phyloP scores from a whole-genome alignment of 192 early-diverging fungal genomes.

The Coemansia sp. region DNA sequence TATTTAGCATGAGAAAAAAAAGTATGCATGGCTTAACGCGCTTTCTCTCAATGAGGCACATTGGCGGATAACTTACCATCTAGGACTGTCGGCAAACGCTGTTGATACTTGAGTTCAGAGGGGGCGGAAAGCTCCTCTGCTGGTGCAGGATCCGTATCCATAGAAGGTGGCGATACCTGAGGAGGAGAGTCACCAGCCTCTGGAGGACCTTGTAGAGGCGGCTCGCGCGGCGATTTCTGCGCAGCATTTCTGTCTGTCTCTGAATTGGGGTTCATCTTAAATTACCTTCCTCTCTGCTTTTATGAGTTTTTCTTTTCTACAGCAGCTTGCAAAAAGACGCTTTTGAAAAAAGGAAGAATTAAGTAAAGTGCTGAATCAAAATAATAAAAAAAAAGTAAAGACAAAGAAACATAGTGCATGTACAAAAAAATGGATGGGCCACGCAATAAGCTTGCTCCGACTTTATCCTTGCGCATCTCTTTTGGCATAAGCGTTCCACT shows the following conservation, averaged over 20 bases:
- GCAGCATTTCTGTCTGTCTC: slow-evolving; percentile 18
- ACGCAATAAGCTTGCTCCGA: background rate
- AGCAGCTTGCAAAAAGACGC: background rate
- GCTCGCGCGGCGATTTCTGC: slow-evolving; percentile 10
- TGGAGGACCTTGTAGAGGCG: background rate
- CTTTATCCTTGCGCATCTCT: too few species aligned
- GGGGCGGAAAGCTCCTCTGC: background rate
- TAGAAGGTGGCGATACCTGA: slow-evolving; percentile 9
- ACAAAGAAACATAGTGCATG: background rate
- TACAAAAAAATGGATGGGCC: background rate
- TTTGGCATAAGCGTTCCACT: too few species aligned
- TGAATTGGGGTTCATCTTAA: slow-evolving; percentile 20
- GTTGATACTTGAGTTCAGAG: background rate
- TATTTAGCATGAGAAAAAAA: background rate
- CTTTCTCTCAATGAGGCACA: background rate
- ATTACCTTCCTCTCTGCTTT: background rate
- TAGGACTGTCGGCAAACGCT: background rate
- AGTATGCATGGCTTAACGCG: background rate
- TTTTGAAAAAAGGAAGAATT: background rate
- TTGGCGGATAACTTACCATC: background rate
- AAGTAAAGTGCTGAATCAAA: background rate
- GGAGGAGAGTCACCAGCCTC: background rate
- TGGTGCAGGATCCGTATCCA: background rate
- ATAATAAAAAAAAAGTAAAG: background rate
- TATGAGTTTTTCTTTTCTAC: slow-evolving; percentile 1